These are phyloP conservation scores for Fusarium sp. DNA, from an alignment of 2,329 filamentous ascomycete species.

Conservation along the genomic window DNA sequence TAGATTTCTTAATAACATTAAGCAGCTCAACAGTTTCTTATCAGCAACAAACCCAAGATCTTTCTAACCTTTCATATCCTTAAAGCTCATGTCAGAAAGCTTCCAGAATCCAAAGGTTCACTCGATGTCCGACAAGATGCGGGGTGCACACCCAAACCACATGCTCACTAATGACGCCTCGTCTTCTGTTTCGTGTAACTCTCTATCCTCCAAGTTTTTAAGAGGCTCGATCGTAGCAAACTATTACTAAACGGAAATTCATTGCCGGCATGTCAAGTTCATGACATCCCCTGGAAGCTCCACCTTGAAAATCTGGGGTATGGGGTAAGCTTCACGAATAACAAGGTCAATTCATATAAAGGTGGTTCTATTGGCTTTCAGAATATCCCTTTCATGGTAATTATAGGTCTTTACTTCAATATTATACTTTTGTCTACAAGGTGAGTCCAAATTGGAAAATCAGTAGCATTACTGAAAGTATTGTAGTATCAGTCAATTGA, in stretches of 20 bases:
- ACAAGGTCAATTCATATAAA: not conserved
- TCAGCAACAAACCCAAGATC: not conserved
- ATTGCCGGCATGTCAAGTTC: not conserved
- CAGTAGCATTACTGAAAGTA: too few species aligned
- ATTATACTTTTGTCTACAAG: too few species aligned
- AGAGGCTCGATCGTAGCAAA: not conserved
- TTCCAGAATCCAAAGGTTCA: not conserved
- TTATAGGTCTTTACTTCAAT: too few species aligned
- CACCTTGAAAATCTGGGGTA: constrained; percentile 6
- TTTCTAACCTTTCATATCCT: fast-evolving
- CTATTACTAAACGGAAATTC: constrained; percentile 4
- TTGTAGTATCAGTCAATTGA: too few species aligned
- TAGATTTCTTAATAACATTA: not conserved
- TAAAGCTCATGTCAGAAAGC: not conserved
- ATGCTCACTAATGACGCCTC: constrained; percentile 3
- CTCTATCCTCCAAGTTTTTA: not conserved
- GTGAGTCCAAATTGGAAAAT: too few species aligned
- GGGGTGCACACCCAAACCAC: not conserved
- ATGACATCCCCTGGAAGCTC: not conserved
- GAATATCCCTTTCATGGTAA: too few species aligned
- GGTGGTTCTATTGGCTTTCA: too few species aligned
- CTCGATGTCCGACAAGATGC: not conserved
- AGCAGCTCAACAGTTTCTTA: not conserved
- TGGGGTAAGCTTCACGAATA: not conserved
- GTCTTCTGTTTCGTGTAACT: not conserved